phyloP scores from a whole-genome alignment of 2,329 filamentous ascomycete species.

The Aspergillus intermedius region DNA sequence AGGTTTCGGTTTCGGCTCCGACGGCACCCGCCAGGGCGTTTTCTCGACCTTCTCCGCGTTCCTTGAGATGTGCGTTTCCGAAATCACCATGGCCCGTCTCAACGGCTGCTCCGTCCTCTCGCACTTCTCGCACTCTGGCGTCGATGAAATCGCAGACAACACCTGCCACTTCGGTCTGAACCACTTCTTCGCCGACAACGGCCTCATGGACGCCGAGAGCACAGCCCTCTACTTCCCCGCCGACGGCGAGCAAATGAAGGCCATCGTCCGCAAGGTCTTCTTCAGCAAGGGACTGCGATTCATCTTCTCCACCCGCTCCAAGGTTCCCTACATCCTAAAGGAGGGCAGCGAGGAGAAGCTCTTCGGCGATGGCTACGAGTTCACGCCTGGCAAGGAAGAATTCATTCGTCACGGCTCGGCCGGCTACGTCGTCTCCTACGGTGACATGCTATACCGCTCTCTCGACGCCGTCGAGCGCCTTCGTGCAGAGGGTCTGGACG shows the following conservation, averaged over 20 bases:
- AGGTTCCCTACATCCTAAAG: constrained; percentile 34
- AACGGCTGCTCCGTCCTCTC: constrained; percentile 34
- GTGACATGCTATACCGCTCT: constrained; percentile 37
- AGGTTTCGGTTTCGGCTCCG: constrained; percentile 33
- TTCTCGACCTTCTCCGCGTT: constrained; percentile 39
- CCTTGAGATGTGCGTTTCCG: constrained; percentile 36
- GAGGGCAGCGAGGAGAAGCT: constrained; percentile 29
- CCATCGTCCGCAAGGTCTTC: constrained; percentile 31
- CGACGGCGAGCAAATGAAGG: constrained; percentile 37
- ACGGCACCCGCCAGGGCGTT: constrained; percentile 30
- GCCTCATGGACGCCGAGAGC: constrained; percentile 30
- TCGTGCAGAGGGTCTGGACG: constrained; percentile 29
- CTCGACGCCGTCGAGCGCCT: constrained; percentile 35
- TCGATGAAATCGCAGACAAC: constrained; percentile 38
- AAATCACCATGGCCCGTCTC: constrained; percentile 37
- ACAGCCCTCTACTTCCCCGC: constrained; percentile 36
- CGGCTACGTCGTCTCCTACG: constrained; percentile 34
- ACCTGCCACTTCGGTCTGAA: constrained; percentile 39
- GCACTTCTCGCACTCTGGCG: constrained; percentile 36
- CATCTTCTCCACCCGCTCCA: constrained; percentile 35
- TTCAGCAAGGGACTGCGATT: constrained; percentile 33
- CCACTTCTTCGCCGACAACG: constrained; percentile 37
- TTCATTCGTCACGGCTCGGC: constrained; percentile 31
- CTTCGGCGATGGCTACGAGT: constrained; percentile 32
- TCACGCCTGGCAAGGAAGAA: constrained; percentile 33